Base-by-base conservation (phyloP, 306 rosid genomes). In the Prosopis cineraria region DNA sequence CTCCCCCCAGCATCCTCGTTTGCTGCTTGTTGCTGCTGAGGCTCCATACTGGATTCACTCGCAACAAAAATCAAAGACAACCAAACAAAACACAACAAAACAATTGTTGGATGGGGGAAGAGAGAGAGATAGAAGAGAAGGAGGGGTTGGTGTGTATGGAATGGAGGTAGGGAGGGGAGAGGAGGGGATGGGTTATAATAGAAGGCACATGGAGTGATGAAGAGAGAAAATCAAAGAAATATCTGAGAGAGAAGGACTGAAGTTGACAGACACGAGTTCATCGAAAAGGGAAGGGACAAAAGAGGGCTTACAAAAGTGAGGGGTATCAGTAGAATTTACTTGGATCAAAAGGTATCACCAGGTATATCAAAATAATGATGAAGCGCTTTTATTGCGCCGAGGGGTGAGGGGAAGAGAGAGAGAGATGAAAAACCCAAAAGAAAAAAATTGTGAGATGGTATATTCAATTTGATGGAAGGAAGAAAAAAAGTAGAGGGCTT, bases 181-280 rank as follows among this genome's bases (percentile, higher is more conserved):
- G 47, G 70, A 24, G 2, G 31, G 16, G 19, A 39, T 24, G 8
- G 19, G 6, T 36, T 67, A 83, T 78, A 74, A 84, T 79, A 75
- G 45, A 44, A 37, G 52, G 78, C 72, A 86, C 84, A 86, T 87
- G 88, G 89, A 83, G 85, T 48, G 78, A 77, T 64, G 83, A 80
- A 76, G 85, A 76, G 87, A 84, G 87, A 79, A 85, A 83, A 85
- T 89, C 96, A 89, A 63, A 87, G 81, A 82, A 70, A 81, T 92
- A 92, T 91, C 93, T 90, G 97, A 75, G 83, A 83, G 95, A 92
- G 95, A 85, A 86, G 90, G 97, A 93, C 92, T 89, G 97, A 90
- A 85, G 89, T 77, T 86, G 97, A 89, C 91, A 92, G 89, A 87
- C 84, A 67, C 33, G 29, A 66, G 88, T 83, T 88, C 93, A 84